These are phyloP conservation scores for Daedaleopsis sinensis DNA, from an alignment of 768 basidiomycete genomes.

Conservation along the genomic window DNA sequence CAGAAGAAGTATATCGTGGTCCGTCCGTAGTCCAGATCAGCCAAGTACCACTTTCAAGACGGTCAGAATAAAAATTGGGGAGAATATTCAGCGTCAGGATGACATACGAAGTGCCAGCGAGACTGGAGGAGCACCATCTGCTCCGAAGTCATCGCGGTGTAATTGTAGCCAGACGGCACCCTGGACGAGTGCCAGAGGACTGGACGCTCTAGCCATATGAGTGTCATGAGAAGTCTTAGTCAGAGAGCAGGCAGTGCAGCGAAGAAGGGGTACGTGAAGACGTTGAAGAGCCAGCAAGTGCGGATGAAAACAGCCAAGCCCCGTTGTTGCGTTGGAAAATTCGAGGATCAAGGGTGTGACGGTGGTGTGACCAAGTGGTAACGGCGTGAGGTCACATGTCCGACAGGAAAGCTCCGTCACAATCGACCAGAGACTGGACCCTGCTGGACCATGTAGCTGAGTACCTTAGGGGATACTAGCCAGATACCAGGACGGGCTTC, in stretches of 20 bases:
- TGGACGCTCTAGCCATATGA: conserved; percentile 32
- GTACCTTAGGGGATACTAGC: no score
- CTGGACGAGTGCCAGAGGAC: conserved; percentile 34
- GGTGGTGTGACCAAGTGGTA: no score
- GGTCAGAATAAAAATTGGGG: not conserved
- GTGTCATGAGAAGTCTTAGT: conserved; percentile 1
- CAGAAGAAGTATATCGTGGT: conserved; percentile 36
- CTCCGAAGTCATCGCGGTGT: conserved; percentile 26
- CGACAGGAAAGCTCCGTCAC: no score
- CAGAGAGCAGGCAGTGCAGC: not conserved
- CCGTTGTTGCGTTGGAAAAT: no score
- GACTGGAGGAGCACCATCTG: conserved; percentile 26
- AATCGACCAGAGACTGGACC: no score
- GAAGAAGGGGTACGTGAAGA: no score
- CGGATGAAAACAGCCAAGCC: no score
- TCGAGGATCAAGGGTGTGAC: no score
- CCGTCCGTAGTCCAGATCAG: conserved; percentile 37
- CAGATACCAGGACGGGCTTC: no score
- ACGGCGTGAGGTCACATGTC: no score
- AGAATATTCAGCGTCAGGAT: not conserved
- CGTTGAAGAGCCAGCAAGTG: no score
- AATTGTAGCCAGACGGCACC: conserved; percentile 24
- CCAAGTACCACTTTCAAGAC: conserved; percentile 31
- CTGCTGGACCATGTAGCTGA: no score
- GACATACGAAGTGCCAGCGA: conserved; percentile 33